Evolutionary conservation across 2,329 filamentous ascomycete genomes (phyloP).

Genomic region (Paracorniculantispora psalliotae): DNA sequence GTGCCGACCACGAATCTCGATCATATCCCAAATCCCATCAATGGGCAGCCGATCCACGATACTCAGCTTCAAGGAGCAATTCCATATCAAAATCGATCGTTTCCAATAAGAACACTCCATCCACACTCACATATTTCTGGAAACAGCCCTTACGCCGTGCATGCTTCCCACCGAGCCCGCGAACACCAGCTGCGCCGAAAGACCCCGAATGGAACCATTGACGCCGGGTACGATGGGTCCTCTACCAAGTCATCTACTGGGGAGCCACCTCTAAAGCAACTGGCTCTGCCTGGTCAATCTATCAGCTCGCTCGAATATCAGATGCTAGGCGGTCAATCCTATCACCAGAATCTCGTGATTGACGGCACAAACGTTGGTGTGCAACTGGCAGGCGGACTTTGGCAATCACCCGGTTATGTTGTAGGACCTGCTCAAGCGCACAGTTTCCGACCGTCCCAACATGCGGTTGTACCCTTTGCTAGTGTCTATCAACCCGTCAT

Average conservation of each 20-base stretch:
- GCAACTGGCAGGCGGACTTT: not conserved
- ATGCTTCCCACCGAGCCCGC: slow-evolving; percentile 25
- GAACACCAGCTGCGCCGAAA: slow-evolving; percentile 86
- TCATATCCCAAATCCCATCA: slow-evolving; percentile 18
- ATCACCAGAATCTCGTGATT: not conserved
- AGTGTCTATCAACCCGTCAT: slow-evolving; percentile 28
- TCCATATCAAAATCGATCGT: slow-evolving; percentile 20
- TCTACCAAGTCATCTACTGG: slow-evolving; percentile 67
- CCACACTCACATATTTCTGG: not conserved
- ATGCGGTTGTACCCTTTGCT: not conserved
- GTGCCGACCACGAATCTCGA: slow-evolving; percentile 42
- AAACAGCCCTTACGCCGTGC: slow-evolving; percentile 9
- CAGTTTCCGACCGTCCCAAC: not conserved
- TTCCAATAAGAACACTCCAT: slow-evolving; percentile 17
- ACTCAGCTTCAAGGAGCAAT: slow-evolving; percentile 25
- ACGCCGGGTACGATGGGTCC: slow-evolving; percentile 85
- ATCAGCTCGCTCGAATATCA: not conserved
- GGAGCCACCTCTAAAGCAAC: slow-evolving; percentile 75
- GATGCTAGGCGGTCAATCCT: not conserved
- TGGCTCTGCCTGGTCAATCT: slow-evolving; percentile 59
- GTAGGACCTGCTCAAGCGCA: not conserved
- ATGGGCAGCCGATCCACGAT: slow-evolving; percentile 14
- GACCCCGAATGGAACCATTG: slow-evolving; percentile 88
- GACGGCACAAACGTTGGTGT: not conserved
- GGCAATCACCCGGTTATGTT: not conserved